Evolutionary conservation across 352 stramenopile genomes (phyloP).

Genomic region (Globisporangium middletonii): DNA sequence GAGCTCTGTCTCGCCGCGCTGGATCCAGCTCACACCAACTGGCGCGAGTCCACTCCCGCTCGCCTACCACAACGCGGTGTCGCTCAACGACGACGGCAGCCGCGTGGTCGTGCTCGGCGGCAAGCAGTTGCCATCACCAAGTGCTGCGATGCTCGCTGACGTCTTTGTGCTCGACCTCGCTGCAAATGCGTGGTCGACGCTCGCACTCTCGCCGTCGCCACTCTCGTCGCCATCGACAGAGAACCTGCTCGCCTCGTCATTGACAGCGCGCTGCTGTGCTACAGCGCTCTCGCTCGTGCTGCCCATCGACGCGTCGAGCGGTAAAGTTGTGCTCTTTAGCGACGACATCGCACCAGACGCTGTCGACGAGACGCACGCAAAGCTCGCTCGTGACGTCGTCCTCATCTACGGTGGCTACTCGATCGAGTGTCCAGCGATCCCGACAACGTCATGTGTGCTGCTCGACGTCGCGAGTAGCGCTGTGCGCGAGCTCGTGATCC

Average conservation of each 20-base stretch:
- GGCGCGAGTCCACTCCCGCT: slow-evolving; percentile 48
- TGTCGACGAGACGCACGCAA: slow-evolving; percentile 4
- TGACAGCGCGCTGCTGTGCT: slow-evolving; percentile 30
- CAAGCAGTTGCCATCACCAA: slow-evolving; percentile 11
- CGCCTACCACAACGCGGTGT: slow-evolving; percentile 35
- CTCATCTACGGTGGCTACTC: slow-evolving; percentile 58
- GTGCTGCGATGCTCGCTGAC: slow-evolving; percentile 20
- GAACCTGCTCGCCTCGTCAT: slow-evolving; percentile 1
- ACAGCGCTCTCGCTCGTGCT: slow-evolving; percentile 25
- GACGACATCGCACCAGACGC: slow-evolving; percentile 16
- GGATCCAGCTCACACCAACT: slow-evolving; percentile 35
- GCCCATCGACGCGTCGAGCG: slow-evolving; percentile 21
- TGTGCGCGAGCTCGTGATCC: slow-evolving; percentile 23
- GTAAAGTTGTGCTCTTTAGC: slow-evolving; percentile 13
- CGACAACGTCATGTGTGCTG: slow-evolving; percentile 27
- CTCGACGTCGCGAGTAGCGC: slow-evolving; percentile 26
- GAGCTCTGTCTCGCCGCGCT: slow-evolving; percentile 12
- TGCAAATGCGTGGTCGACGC: slow-evolving; percentile 34
- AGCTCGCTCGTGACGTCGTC: slow-evolving; percentile 16
- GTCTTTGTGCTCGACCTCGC: slow-evolving; percentile 49
- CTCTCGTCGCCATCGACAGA: neutral
- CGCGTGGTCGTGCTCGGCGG: slow-evolving; percentile 51
- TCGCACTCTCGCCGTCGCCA: slow-evolving; percentile 11
- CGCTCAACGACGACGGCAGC: slow-evolving; percentile 20
- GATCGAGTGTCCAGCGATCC: slow-evolving; percentile 17